phyloP scores from a whole-genome alignment of 345 rosid species.

The Eucalyptus regnans region DNA sequence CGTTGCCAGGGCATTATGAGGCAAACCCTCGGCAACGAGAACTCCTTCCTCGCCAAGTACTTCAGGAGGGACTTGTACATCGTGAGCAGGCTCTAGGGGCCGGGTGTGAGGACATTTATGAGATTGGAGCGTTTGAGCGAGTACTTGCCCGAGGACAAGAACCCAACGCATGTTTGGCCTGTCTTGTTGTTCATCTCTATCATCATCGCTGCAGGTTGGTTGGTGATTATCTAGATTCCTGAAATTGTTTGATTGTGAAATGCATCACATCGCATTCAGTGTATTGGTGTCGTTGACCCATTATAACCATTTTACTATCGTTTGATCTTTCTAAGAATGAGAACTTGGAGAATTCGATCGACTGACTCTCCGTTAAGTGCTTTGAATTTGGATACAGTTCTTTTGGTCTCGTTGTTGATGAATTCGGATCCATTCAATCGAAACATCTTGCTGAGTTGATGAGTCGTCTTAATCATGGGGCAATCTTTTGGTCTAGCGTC shows the following conservation, averaged over 20 bases:
- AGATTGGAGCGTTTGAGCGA: constrained; percentile 22
- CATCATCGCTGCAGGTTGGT: constrained; percentile 41
- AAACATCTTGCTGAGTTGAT: background rate
- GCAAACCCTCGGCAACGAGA: constrained; percentile 42
- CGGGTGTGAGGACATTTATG: constrained; percentile 4
- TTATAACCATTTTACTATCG: background rate
- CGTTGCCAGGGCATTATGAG: constrained; percentile 46
- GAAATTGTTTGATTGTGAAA: background rate
- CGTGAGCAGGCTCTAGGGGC: constrained; percentile 15
- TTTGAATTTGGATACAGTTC: background rate
- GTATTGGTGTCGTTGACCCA: background rate
- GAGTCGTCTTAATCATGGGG: background rate
- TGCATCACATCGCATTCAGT: background rate
- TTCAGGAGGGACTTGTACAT: constrained; percentile 25
- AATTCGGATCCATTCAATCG: background rate
- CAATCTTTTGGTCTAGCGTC: background rate
- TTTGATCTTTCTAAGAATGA: background rate
- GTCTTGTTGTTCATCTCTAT: constrained; percentile 32
- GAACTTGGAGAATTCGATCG: background rate
- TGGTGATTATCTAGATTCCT: background rate
- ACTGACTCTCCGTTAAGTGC: background rate
- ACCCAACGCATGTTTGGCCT: constrained; percentile 42
- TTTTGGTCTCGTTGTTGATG: background rate
- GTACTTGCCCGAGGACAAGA: constrained; percentile 58
- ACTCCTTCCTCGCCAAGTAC: constrained; percentile 29